Base-by-base conservation (phyloP, 1,139 yeast species). In the Zygosaccharomyces sapae region DNA sequence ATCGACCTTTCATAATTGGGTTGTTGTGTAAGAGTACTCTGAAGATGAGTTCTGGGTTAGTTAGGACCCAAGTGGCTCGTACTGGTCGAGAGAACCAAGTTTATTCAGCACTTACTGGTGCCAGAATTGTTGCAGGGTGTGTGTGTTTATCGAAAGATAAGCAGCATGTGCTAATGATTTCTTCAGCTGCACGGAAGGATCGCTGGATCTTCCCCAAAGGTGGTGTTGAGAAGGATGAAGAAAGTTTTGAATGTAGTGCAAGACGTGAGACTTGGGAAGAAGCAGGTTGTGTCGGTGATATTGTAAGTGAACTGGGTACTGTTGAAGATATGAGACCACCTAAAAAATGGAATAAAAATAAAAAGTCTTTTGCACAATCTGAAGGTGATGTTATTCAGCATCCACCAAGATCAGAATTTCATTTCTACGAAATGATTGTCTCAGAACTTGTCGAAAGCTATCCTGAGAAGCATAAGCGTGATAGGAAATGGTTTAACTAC, bases 241-340 rank as follows among this genome's bases (percentile, higher is more conserved):
- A 77, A 2, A 81, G 79, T 33, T 65, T 50, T 38, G 46, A 53
- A 10, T 44, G 47, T 6, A 71, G 87, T 5, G 97, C 97, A 0
- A 71, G 76, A 12, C 72, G 98, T 50, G 98, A 92, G 65, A 86
- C 96, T 0, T 92, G 98, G 98, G 98, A 92, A 67, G 98, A 92
- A 66, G 95, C 96, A 0, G 98, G 98, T 0, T 86, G 85, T 25
- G 77, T 77, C 36, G 96, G 96, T 3, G 70, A 65, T 12, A 74
- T 88, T n/a, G 57, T 72, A 1, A 57, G 61, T 41, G 73, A 73
- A 50, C 68, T 89, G 39, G 95, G 92, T 0, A 71, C 76, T 1
- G 83, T 86, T 24, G 76, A 75, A 45, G 96, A 88, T 61, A 72
- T 76, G 58, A 67, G 95, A 49, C 88, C 88, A 6, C 72, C 76